Evolutionary conservation across 768 basidiomycete species (phyloP), one percentile per base, ranked within the genome.

Genomic region (Suillus luteus): DNA sequence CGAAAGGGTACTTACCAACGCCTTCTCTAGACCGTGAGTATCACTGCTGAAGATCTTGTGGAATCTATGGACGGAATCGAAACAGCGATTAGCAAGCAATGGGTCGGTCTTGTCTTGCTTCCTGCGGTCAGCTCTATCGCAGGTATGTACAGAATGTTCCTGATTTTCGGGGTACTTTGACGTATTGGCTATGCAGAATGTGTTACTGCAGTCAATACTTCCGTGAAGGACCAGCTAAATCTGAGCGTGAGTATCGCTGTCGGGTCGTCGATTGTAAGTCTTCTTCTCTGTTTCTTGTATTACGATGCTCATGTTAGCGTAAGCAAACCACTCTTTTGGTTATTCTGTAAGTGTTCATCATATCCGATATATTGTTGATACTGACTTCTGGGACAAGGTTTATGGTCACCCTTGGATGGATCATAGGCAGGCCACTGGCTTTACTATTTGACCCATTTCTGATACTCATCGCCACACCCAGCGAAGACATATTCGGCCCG

Each of bases 401-500:
- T 68, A 89, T 92, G 67, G 84, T 92, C 37, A 81, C 81, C 10
- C 79, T 96, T 9, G 93, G 82, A 5, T 97, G 94, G 95, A 84
- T 85, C 27, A 78, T 95, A 57, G 88, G 87, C 61, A 95, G 93
- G 70, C 91, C 92, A 11, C 72, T 92, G 60, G 88, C 87, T 17
- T 79, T 96, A 61, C 81, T 95, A 41, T 96, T 96, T 70, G 95
- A 96, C 73, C 91, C 93, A 2, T 95, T 91, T 72, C 64, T 46
- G 63, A 44, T 51, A 7, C 5, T 61, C 40, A 35, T 43, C 9
- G 8, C 40, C 38, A 41, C 24, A 19, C 24, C 12, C 37, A 96
- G 95, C 66, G 88, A 95, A 72, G 96, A 98, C 73, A 96, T 98
- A 63, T 99, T 99, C 68, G 96, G 95, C 15, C 96, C 96, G 1